Evolutionary conservation across 2,329 filamentous ascomycete genomes (phyloP), one percentile per base, ranked within the genome.

Genomic region (Cercospora sp.): DNA sequence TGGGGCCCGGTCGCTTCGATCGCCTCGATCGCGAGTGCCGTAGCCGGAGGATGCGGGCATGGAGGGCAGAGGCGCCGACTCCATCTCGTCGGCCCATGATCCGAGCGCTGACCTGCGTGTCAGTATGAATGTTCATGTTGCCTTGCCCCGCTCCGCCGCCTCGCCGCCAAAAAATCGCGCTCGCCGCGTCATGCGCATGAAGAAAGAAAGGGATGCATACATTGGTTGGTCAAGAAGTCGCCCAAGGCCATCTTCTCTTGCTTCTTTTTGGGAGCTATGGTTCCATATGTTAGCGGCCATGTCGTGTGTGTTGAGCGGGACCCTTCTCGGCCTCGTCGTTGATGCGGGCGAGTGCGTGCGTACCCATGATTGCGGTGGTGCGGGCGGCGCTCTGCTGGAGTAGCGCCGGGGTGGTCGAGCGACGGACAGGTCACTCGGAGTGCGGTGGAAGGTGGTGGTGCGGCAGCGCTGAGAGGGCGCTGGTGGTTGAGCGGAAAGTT

Each of bases 71-170:
- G 78, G 78, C 72, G 77, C 74, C 64, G 74, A 72, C 82, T 99
- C 95, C 84, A 99, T 97, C 81, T 99, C 95, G 83, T 99, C 96
- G 77, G 95, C 95, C 95, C 95, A 99, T 75, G 95, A 98, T 79
- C 94, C 93, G 79, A 90, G 86, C 77, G 87, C 89, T 91, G 77
- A 71, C 79, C 77, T 76, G 62, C 68, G 66, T 67, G 63, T 72
- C 58, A 71, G 73, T 68, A 69, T 61, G 30, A 42, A 48, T 39
- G 18, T 13, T 61, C 45, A 45, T 64, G 58, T 13, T 30, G 31
- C 20, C n/a, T 55, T 33, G 55, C 53, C 31, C 45, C 61, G 45
- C 61, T 55, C 60, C 60, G 42, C n/a, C 26, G 23, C 42, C 16
- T 62, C 23, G 60, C 60, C 42, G 60, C 42, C 36, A 48, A 30